Conservation (phyloP, 495 filamentous ascomycete genomes). For the Astrocystis sublimbata region DNA sequence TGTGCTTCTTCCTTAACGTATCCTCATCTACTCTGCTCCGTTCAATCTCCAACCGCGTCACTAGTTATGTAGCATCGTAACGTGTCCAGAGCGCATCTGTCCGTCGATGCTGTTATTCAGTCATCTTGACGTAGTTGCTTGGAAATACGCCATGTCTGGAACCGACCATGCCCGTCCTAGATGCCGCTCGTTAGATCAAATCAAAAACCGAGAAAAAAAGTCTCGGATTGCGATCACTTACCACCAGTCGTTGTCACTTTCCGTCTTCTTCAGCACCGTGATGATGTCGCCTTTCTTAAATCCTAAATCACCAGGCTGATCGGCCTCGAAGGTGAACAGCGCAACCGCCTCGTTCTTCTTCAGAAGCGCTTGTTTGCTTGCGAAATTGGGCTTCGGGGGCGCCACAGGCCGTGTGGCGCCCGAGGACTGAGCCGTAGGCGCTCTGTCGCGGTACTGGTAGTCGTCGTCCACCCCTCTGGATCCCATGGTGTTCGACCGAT, state of each 20-base stretch:
- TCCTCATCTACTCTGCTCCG: neutral
- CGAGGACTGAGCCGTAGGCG: constrained; percentile 38
- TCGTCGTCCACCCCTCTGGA: constrained; percentile 48
- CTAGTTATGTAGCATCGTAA: neutral
- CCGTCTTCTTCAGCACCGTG: constrained; percentile 95
- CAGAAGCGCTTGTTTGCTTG: constrained; percentile 61
- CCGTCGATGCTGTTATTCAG: constrained; percentile 27
- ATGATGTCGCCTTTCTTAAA: constrained; percentile 99
- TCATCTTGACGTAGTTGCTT: constrained; percentile 59
- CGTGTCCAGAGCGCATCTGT: neutral
- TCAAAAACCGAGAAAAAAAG: neutral
- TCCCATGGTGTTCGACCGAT: constrained; percentile 44
- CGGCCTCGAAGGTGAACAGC: constrained; percentile 88
- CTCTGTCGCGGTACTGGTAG: constrained; percentile 60
- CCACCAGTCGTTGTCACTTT: constrained; percentile 90
- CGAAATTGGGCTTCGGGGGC: constrained; percentile 86
- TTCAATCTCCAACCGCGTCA: neutral
- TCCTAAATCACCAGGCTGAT: constrained; percentile 87
- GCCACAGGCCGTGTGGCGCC: constrained; percentile 70
- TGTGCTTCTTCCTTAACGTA: neutral
- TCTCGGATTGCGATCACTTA: constrained; percentile 37
- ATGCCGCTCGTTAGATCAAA: constrained; percentile 20
- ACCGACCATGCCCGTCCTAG: constrained; percentile 59
- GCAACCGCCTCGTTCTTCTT: constrained; percentile 85
- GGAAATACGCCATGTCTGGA: constrained; percentile 57